These are phyloP conservation scores for Chaetomidium leptoderma DNA, from an alignment of 495 filamentous ascomycete species.

Conservation along the genomic window DNA sequence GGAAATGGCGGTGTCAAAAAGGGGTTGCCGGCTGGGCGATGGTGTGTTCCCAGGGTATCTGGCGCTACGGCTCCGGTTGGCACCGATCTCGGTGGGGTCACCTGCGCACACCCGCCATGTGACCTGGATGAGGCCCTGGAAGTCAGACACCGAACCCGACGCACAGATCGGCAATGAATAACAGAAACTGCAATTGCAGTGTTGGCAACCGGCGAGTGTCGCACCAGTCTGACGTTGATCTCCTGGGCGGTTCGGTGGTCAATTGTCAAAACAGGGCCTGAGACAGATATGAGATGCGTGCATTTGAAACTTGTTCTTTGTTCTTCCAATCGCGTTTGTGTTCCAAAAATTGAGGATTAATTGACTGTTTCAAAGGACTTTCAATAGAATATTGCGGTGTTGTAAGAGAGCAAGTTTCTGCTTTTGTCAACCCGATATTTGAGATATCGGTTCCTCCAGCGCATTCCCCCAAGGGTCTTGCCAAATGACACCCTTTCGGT, in stretches of 20 bases:
- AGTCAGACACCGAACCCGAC: not conserved
- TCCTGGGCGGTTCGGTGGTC: not conserved
- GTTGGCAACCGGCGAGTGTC: constrained; percentile 9
- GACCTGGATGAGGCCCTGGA: constrained; percentile 14
- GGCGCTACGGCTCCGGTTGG: constrained; percentile 21
- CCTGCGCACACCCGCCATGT: constrained; percentile 21
- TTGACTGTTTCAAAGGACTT: too few relatives aligned
- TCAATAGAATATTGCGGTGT: too few relatives aligned
- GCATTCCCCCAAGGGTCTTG: too few relatives aligned
- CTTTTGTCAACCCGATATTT: too few relatives aligned
- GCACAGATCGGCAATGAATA: constrained; percentile 5
- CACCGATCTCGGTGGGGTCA: constrained; percentile 30
- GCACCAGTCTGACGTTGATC: not conserved
- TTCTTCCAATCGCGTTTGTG: too few relatives aligned
- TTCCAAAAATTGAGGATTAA: too few relatives aligned
- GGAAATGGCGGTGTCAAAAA: constrained; percentile 30
- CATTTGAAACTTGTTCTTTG: too few relatives aligned
- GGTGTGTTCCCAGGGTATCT: not conserved
- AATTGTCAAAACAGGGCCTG: not conserved
- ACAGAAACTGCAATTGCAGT: constrained; percentile 7
- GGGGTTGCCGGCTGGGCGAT: not conserved
- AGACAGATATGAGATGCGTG: too few relatives aligned
- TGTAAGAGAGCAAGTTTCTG: too few relatives aligned
- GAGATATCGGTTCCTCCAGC: too few relatives aligned
- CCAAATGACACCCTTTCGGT: too few relatives aligned